A percentile compares a stretch with the other conserved stretches of the same genome.
phyloP scores from a whole-genome alignment of 2,329 filamentous ascomycete genomes.

The Periconia macrospinosa region DNA sequence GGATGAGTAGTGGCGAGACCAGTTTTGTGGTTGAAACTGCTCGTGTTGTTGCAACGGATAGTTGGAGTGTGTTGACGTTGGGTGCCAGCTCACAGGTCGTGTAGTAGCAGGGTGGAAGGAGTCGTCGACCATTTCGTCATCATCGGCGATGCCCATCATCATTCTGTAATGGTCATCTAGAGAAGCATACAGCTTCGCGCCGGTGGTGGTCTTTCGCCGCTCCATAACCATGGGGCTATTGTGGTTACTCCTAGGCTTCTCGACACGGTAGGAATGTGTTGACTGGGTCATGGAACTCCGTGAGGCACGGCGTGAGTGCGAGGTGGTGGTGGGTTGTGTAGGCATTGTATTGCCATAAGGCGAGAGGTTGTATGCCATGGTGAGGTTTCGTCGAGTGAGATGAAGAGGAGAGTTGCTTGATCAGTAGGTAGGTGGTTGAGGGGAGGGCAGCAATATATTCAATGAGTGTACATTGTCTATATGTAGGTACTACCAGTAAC shows the following conservation, averaged over 20 bases:
- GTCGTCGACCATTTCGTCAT: slow-evolving; percentile 29
- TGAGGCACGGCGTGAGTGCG: slow-evolving; percentile 28
- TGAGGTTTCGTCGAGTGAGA: slow-evolving; percentile 3
- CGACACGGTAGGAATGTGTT: slow-evolving; percentile 38
- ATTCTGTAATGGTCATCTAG: slow-evolving; percentile 46
- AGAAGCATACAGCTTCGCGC: slow-evolving; percentile 42
- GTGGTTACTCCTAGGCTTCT: slow-evolving; percentile 45
- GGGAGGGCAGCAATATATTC: slow-evolving; percentile 7
- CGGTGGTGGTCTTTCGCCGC: slow-evolving; percentile 42
- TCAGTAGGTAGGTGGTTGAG: not conserved
- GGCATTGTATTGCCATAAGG: slow-evolving; percentile 27
- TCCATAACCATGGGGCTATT: slow-evolving; percentile 41
- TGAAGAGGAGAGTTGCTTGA: not conserved
- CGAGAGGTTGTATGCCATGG: slow-evolving; percentile 19
- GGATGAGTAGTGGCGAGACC: slow-evolving; percentile 22
- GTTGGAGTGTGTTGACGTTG: slow-evolving; percentile 57
- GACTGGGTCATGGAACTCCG: slow-evolving; percentile 34
- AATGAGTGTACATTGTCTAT: slow-evolving; percentile 1
- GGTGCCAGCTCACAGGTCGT: slow-evolving; percentile 76
- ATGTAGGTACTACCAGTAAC: too few relatives aligned
- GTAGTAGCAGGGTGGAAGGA: slow-evolving; percentile 21
- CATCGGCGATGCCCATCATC: slow-evolving; percentile 41
- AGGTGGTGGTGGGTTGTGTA: slow-evolving; percentile 26
- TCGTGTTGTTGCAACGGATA: slow-evolving; percentile 16
- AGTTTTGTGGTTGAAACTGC: slow-evolving; percentile 28